Base-by-base conservation (phyloP, 192 early-diverging fungal species). In the Dispira simplex region DNA sequence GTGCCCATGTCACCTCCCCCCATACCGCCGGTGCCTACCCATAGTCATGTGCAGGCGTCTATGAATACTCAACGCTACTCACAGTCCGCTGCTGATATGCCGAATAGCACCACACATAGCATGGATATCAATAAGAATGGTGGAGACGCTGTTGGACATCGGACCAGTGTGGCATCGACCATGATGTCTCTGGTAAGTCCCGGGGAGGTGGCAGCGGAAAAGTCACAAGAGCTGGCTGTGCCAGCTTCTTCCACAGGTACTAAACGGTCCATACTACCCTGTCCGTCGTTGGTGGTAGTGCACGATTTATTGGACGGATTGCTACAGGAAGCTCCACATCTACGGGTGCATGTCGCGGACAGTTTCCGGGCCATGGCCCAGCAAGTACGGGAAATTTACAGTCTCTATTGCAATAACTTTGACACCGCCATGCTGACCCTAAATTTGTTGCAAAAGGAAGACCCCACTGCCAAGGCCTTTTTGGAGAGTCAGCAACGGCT, bases 341-440 rank as follows among this genome's bases (percentile, higher is more conserved):
- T 71, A 0, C 69, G 71, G 16, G 69, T 76, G n/a, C 71, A 71
- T 23, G 67, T 73, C 56, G 75, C 75, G 0, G 71, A 71, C 62
- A 67, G 71, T 14, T 76, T 76, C 67, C 64, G 71, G 26, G 65
- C 71, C 2, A 68, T 53, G 18, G 68, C 71, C 25, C 75, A 70
- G 68, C 70, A 70, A 23, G 68, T 77, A 66, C 72, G 73, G 51
- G 66, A 69, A 8, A 70, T 68, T 23, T 77, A 77, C 59, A 67
- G 68, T 9, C 68, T 68, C 48, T 77, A 77, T 67, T 77, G 75
- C 65, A 70, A 63, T 60, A 70, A 67, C 55, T 77, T 77, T 70
- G 75, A 73, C 48, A 67, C 75, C 2, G 75, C 75, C 14, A 77
- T 65, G 59, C 66, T 66, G 47, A 58, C 70, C 46, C 68, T 77